phyloP scores from a whole-genome alignment of 352 stramenopile species.

The Hyaloperonospora brassicae region DNA sequence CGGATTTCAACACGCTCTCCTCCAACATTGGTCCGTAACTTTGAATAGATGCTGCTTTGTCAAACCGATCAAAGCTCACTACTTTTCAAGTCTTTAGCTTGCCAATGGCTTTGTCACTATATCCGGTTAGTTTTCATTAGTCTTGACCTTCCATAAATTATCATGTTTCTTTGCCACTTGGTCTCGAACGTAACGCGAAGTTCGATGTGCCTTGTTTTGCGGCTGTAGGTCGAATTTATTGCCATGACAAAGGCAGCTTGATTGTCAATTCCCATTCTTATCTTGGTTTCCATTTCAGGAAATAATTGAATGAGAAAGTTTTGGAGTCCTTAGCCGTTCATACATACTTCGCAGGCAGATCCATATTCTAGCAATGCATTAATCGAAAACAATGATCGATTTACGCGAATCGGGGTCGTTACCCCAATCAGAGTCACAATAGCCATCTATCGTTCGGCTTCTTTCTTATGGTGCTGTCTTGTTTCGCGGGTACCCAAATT shows the following conservation, averaged over 20 bases:
- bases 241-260: conserved; percentile 11
- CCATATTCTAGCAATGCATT: conserved; percentile 13
- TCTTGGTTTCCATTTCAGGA: neutral
- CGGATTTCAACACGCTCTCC: conserved; percentile 1
- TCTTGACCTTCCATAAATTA: conserved; percentile 4
- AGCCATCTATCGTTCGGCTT: conserved; percentile 2
- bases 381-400: conserved; percentile 6
- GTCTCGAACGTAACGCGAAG: conserved; percentile 12
- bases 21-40: neutral
- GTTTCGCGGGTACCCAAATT: neutral
- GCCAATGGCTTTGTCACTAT: conserved; percentile 3
- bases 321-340: conserved; percentile 5
- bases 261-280: conserved; percentile 16
- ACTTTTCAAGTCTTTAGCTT: neutral
- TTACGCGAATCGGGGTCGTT: conserved; percentile 10
- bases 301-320: conserved; percentile 14
- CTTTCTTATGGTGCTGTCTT: too few species aligned
- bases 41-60: neutral
- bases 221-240: conserved; percentile 9
- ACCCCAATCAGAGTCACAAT: conserved; percentile 12
- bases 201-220: conserved; percentile 8
- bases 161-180: conserved; percentile 7
- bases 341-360: conserved; percentile 8
- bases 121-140: conserved; percentile 6
- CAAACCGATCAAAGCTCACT: neutral